A percentile compares a stretch with the other conserved stretches of the same genome.
Evolutionary conservation across 768 basidiomycete species (phyloP).

Genomic region (Hygrocybe coccinea): DNA sequence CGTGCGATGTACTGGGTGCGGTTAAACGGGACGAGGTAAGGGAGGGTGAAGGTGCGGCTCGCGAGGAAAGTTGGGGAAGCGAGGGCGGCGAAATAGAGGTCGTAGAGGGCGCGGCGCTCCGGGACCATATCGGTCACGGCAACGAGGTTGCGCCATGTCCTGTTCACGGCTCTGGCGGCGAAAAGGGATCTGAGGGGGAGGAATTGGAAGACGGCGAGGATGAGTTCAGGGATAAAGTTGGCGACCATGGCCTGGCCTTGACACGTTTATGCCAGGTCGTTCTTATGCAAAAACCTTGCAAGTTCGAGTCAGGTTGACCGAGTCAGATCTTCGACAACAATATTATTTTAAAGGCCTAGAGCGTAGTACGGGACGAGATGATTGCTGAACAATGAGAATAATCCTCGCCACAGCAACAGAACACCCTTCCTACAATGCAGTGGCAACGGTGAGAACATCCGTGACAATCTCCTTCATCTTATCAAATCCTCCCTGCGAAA

Average conservation of each 20-base stretch:
- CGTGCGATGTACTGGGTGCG: neutral
- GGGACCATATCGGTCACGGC: constrained; percentile 3
- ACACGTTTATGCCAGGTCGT: too few relatives aligned
- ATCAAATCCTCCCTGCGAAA: constrained; percentile 1
- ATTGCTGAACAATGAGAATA: neutral
- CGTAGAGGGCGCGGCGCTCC: neutral
- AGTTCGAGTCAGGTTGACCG: too few relatives aligned
- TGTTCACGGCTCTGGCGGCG: neutral
- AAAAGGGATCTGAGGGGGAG: constrained; percentile 8
- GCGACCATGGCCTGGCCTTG: neutral
- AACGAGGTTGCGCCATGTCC: neutral
- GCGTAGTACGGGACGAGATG: neutral
- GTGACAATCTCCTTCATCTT: constrained; percentile 7
- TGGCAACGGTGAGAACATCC: neutral
- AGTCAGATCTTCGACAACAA: neutral
- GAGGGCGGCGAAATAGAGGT: constrained; percentile 2
- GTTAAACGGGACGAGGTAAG: constrained; percentile 1
- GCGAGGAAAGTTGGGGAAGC: constrained; percentile 1
- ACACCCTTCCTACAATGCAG: neutral
- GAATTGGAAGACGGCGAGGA: constrained; percentile 5
- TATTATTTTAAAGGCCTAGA: neutral
- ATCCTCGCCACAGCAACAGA: neutral
- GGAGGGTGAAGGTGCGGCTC: neutral
- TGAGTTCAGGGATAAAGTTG: constrained; percentile 1
- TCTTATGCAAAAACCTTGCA: too few relatives aligned